phyloP scores from a whole-genome alignment of 1,284 basidiomycete genomes.

The Ustilago tritici region DNA sequence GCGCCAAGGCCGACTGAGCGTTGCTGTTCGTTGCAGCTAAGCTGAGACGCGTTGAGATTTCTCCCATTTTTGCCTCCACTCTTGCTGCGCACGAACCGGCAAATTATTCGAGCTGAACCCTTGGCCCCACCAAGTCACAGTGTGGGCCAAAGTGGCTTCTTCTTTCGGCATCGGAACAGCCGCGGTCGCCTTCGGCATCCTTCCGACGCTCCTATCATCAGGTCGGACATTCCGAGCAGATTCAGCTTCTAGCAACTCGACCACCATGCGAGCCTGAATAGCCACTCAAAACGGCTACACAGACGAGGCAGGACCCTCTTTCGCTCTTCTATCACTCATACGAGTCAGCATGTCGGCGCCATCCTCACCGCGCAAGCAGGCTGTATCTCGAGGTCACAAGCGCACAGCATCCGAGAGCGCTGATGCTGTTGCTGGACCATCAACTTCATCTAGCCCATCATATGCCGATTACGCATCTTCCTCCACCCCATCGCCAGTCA shows the following conservation, averaged over 20 bases:
- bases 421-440: conserved; percentile 6
- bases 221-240: background rate
- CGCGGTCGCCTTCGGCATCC: background rate
- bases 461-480: conserved; percentile 13
- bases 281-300: background rate
- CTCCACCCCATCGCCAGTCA: conserved; percentile 19
- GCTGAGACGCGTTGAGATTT: conserved; percentile 3
- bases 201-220: background rate
- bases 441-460: conserved; percentile 5
- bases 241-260: background rate
- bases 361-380: conserved; percentile 18
- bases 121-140: background rate
- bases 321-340: background rate
- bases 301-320: background rate
- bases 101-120: background rate
- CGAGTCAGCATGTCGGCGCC: conserved; percentile 17
- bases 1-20: conserved; percentile 1
- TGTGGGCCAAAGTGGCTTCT: background rate
- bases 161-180: conserved; percentile 5
- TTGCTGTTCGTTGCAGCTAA: background rate
- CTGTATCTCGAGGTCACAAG: conserved; percentile 16
- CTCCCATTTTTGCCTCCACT: background rate
- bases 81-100: background rate
- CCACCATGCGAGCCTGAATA: conserved; percentile 10
- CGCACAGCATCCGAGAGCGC: conserved; percentile 15